Percentiles rank a stretch among this genome's conserved stretches.
Evolutionary conservation across 306 rosid genomes (phyloP).

Genomic region (Castanea crenata): DNA sequence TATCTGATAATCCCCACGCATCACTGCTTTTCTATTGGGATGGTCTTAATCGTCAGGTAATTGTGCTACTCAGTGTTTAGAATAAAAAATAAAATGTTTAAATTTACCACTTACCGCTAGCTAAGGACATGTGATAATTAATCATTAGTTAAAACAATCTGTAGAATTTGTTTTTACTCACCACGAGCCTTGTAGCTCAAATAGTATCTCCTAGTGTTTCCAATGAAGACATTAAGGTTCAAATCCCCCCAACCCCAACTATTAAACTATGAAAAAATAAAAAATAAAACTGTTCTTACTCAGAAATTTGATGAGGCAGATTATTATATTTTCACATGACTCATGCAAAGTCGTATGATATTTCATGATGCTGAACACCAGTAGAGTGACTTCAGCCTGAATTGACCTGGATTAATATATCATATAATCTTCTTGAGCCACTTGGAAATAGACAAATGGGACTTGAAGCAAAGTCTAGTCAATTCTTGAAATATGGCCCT

Average conservation of each 20-base stretch:
- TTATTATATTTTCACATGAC: neutral
- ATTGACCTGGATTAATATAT: neutral
- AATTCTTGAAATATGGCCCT: neutral
- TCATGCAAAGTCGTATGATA: neutral
- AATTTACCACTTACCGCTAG: neutral
- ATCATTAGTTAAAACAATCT: neutral
- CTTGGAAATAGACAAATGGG: neutral
- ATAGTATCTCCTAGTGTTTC: too few species aligned
- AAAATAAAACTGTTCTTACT: neutral
- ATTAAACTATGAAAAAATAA: too few species aligned
- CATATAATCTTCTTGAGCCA: neutral
- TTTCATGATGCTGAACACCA: neutral
- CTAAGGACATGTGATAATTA: neutral
- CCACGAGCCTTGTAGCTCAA: too few species aligned
- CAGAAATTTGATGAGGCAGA: neutral
- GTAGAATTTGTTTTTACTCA: neutral
- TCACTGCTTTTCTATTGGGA: conserved; percentile 93
- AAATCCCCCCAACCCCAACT: too few species aligned
- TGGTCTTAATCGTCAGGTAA: conserved; percentile 80
- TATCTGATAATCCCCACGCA: conserved; percentile 83
- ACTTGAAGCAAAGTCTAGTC: neutral
- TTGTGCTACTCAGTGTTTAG: neutral
- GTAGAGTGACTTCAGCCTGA: neutral
- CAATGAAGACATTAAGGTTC: too few species aligned
- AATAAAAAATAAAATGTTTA: neutral